A percentile compares a stretch with the other conserved stretches of the same genome.
phyloP scores from a whole-genome alignment of 2,329 filamentous ascomycete genomes.

The Cladophialophora psammophila region DNA sequence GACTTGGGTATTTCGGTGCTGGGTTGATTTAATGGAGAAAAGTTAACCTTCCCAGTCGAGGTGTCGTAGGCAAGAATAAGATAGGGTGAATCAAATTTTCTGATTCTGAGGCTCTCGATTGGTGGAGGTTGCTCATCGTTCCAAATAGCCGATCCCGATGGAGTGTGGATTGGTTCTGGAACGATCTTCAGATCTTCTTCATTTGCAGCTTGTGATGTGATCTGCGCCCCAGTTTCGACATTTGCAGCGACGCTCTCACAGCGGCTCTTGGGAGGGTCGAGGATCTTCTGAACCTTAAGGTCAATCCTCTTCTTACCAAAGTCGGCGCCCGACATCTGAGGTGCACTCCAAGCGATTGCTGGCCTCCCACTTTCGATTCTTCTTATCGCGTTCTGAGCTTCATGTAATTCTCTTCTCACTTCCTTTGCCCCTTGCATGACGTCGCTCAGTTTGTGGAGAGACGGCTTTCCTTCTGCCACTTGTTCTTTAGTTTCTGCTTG shows the following conservation, averaged over 20 bases:
- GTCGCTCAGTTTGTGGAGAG: constrained; percentile 20
- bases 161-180: constrained; percentile 30
- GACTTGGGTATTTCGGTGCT: constrained; percentile 12
- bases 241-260: neutral
- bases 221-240: neutral
- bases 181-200: constrained; percentile 18
- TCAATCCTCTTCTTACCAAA: constrained; percentile 33
- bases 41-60: constrained; percentile 32
- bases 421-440: constrained; percentile 35
- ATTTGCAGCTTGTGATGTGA: neutral
- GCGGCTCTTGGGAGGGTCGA: neutral
- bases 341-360: constrained; percentile 30
- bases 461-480: neutral
- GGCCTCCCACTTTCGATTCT: constrained; percentile 29
- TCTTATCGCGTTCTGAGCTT: constrained; percentile 28
- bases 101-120: constrained; percentile 24
- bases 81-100: constrained; percentile 29
- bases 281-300: constrained; percentile 16
- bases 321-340: constrained; percentile 16
- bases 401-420: constrained; percentile 32
- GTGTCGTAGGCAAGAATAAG: constrained; percentile 37
- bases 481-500: neutral
- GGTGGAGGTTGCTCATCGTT: constrained; percentile 37
- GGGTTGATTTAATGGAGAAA: constrained; percentile 35
- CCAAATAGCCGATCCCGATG: constrained; percentile 29